Base-by-base conservation (phyloP, 805 yeast species). In the Nakazawaea siamensis region DNA sequence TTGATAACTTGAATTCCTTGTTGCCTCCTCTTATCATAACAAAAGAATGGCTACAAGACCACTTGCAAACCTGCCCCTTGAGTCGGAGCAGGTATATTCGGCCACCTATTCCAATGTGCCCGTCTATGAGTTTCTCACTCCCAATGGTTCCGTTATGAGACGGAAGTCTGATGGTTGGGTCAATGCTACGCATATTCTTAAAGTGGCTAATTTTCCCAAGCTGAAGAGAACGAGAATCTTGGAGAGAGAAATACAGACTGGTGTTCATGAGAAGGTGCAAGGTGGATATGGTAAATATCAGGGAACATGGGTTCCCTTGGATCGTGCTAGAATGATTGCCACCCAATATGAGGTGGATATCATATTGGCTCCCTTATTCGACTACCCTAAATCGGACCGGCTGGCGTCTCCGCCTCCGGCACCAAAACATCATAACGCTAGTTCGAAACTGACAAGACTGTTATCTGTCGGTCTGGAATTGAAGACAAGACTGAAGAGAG, bases 261-360 rank as follows among this genome's bases (percentile, higher is more conserved):
- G 95, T 5, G 59, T 66, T 14, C 97, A 88, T 55, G 96, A 88
- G 50, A 90, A 90, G 55, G 87, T 88, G 14, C 97, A 88, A 57
- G 97, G 97, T 43, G 97, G 97, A 3, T 88, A 87, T 54, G 97
- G 97, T 37, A 80, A 88, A 52, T 90, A 87, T 56, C 97, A 90
- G 57, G 97, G 96, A 13, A 88, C 97, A 3, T 88, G 96, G 96
- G 88, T 88, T 5, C 97, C 97, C 0, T 58, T 84, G 43, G 75
- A 68, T 4, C 73, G 83, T 33, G 97, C 95, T 1, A 58, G 64
- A 18, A 73, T 69, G 42, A 69, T 85, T 37, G 85, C 90, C 1
- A 62, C 64, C 33, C 76, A 74, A 46, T 76, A 74, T 45, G 76
- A 70, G 1, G 94, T 83, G 4, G 62, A 65, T 41, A 80, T 71